Percentiles rank a stretch among this genome's conserved stretches.
phyloP scores from a whole-genome alignment of 768 basidiomycete species.

The Cubamyces lactineus region DNA sequence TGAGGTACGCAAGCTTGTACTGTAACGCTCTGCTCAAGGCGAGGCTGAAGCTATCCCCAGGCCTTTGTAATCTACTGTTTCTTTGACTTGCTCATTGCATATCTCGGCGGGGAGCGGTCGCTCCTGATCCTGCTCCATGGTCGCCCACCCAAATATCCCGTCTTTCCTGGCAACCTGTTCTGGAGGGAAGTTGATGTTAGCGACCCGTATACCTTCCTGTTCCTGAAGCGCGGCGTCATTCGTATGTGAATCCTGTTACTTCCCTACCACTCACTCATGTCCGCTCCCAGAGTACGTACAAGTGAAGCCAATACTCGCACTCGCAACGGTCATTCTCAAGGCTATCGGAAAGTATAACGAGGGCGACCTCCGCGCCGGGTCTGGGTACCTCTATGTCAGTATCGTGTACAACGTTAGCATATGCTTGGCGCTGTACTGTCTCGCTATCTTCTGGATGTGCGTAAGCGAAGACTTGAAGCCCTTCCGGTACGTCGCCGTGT shows the following conservation, averaged over 20 bases:
- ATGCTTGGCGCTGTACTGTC: constrained; percentile 80
- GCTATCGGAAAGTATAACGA: constrained; percentile 86
- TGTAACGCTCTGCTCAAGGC: no score
- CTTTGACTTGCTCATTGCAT: constrained; percentile 79
- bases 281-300: constrained; percentile 86
- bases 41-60: constrained; percentile 39
- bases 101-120: constrained; percentile 91
- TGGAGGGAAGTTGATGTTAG: constrained; percentile 87
- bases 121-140: constrained; percentile 92
- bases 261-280: neutral
- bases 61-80: constrained; percentile 96
- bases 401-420: constrained; percentile 86
- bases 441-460: constrained; percentile 97
- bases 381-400: constrained; percentile 91
- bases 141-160: constrained; percentile 82
- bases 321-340: constrained; percentile 85
- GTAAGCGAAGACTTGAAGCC: constrained; percentile 88
- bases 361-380: constrained; percentile 80
- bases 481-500: constrained; percentile 60
- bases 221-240: constrained; percentile 91
- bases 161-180: constrained; percentile 86
- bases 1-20: constrained; percentile 62
- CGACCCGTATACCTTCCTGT: constrained; percentile 93
- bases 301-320: constrained; percentile 88
- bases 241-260: constrained; percentile 55